Evolutionary conservation across 805 yeast genomes (phyloP), one percentile per base, ranked within the genome.

Genomic region (Dipodascus albidus): DNA sequence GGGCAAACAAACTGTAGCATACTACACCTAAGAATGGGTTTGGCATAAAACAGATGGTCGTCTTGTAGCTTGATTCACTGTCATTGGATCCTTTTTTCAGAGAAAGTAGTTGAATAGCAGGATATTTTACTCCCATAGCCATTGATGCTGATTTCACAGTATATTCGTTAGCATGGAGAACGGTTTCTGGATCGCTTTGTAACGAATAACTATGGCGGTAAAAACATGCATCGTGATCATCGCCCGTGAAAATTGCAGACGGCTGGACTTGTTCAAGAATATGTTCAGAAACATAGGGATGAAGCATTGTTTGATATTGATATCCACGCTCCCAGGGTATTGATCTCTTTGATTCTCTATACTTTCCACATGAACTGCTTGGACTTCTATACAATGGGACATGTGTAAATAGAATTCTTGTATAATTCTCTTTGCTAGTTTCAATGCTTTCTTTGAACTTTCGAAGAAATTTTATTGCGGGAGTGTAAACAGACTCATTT

Each of bases 141-240:
- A 93, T 86, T 14, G 96, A 84, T 52, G 85, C 80, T 2, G 95
- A 81, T 67, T 93, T 93, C 24, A 90, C 89, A 0, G 96, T 87
- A 58, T 85, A 80, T 65, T 93, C 99, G 51, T 82, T 82, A 2
- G 80, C 74, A 38, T 11, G 6, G 6, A 17, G 17, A 4, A 11
- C 44, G 6, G 6, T 4, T 38, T 38, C 44, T 59, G 56, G 11
- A 54, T 51, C 4, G 27, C 50, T 6, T 14, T 54, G 52, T 3
- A 31, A 50, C 8, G 58, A 61, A 57, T 63, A 70, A 2, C 59
- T 54, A 64, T 91, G 97, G 20, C 70, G 69, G 31, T 84, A 76
- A 58, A 85, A 87, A 66, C 99, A 93, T 60, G 87, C 89, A 66
- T 93, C 99, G 70, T 93, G 99, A 66, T 93, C 99, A 66, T 93